Evolutionary conservation across 148 eudicot species (phyloP).

Genomic region (Heliamphora exappendiculata): DNA sequence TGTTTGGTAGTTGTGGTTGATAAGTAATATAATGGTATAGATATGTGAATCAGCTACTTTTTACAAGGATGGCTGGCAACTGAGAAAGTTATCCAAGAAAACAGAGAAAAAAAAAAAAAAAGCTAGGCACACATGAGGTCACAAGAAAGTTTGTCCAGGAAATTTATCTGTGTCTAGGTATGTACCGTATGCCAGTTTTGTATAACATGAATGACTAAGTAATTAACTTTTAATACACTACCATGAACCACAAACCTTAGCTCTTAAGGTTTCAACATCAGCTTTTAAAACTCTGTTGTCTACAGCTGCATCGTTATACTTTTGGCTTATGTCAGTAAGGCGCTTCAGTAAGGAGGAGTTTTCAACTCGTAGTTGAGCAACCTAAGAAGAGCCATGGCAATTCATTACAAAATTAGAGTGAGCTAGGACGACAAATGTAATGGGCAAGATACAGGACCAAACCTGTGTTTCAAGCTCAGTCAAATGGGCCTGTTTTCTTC

Average conservation of each 20-base stretch:
- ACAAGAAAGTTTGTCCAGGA: too few species aligned
- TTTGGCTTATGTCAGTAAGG: constrained; percentile 74
- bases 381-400: constrained; percentile 34
- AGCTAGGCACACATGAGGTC: too few species aligned
- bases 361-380: constrained; percentile 76
- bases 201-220: neutral
- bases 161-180: neutral
- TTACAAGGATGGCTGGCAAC: too few species aligned
- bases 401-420: neutral
- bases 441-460: constrained; percentile 5
- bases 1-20: too few species aligned
- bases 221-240: neutral
- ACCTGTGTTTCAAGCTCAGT: constrained; percentile 97
- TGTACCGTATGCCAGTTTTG: neutral
- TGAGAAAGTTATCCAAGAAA: too few species aligned
- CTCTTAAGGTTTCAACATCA: constrained; percentile 94
- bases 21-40: too few species aligned
- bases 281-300: constrained; percentile 97
- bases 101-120: too few species aligned
- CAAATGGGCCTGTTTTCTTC: constrained; percentile 94
- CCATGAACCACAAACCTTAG: constrained; percentile 80
- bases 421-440: neutral
- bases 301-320: constrained; percentile 91
- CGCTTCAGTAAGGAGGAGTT: constrained; percentile 88
- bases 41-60: too few species aligned